Evolutionary conservation across 805 yeast genomes (phyloP).

Genomic region (Metschnikowia continentalis): DNA sequence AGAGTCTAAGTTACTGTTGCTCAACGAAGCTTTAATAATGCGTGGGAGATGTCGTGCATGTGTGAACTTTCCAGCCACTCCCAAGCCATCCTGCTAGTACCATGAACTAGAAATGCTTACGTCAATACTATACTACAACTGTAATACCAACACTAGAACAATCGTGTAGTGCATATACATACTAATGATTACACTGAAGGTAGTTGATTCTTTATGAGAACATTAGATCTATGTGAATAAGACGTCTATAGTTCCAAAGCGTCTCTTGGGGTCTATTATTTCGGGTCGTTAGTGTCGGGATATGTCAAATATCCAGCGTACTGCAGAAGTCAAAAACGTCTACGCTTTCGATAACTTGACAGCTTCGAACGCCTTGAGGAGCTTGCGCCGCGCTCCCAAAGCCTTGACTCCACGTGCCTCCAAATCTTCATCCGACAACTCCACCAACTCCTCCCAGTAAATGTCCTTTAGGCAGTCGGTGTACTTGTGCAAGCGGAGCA

Average conservation of each 20-base stretch:
- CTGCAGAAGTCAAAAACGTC: conserved; percentile 5
- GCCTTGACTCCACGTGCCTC: conserved; percentile 85
- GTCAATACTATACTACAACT: neutral
- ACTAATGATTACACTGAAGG: no score
- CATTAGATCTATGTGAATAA: neutral
- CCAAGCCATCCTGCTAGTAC: neutral
- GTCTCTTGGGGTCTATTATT: conserved; percentile 1
- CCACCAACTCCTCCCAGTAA: conserved; percentile 76
- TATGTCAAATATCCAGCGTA: conserved; percentile 7
- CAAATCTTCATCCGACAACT: conserved; percentile 62
- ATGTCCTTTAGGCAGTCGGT: conserved; percentile 75
- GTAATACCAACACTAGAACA: no score
- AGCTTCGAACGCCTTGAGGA: conserved; percentile 84
- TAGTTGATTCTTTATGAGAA: neutral
- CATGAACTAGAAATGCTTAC: neutral
- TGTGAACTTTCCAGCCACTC: neutral
- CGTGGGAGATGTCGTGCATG: no score
- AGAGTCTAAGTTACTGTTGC: neutral
- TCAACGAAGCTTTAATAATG: neutral
- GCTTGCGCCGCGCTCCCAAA: conserved; percentile 91
- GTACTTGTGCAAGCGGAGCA: conserved; percentile 87
- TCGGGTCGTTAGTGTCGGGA: conserved; percentile 1
- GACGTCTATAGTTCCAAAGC: neutral
- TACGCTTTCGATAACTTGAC: conserved; percentile 42
- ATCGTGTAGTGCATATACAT: no score